Evolutionary conservation across 179 eudicot genomes (phyloP), one percentile per base, ranked within the genome.

Genomic region (Vitellaria paradoxa): DNA sequence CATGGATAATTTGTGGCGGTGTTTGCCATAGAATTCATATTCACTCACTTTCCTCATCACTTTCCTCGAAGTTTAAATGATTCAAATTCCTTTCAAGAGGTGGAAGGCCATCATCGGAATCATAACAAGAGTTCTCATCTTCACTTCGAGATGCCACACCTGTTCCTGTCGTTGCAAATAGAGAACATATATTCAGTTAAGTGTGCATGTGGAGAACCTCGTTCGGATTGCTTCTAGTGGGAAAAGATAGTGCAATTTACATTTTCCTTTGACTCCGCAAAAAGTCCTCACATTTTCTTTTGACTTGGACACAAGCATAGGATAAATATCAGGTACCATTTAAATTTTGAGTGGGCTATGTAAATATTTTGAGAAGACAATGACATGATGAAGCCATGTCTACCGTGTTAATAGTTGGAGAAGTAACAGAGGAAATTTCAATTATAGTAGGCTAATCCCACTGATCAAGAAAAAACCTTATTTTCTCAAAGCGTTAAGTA

Each of bases 91-190:
- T 88, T 75, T 95, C 97, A 18, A 93, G 85, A 3, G 97, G 99
- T 8, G 97, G 99, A 72, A 95, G 97, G 59, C 93, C 99, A 57
- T 95, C 97, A 66, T 95, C 97, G 21, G 97, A 93, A 76, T 90
- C 97, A 70, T 81, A 76, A 42, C 83, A 79, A 50, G 84, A 77
- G 11, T 72, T 88, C 50, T 85, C 92, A 59, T 83, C 90, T 9
- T 82, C 85, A 72, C 79, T 69, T 55, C 6, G 77, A 9, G 65
- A 64, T 47, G 64, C 72, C 37, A 7, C 75, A 9, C 82, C 79
- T 40, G 75, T 77, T 65, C 77, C 65, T 77, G 14, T 24, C 49
- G 74, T 59, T 40, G 60, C 23, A 21, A 10, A 6, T 53, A 57
- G 49, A 55, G 30, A 55, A 64, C 4, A 47, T 17, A n/a, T 4